Base-by-base conservation (phyloP, 179 eudicot genomes). In the Amaranthus tricolor region DNA sequence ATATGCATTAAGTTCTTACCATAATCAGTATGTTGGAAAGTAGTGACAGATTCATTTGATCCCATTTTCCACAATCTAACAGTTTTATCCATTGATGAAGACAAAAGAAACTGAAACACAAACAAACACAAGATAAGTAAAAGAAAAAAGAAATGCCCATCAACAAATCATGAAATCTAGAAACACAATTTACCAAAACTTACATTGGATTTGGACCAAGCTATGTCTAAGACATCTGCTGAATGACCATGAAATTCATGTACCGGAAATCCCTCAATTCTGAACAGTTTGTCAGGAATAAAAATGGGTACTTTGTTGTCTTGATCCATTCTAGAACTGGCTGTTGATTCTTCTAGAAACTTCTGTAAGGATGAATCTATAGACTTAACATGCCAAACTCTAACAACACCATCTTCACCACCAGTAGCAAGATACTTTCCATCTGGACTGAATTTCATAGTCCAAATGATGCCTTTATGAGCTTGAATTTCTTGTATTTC, bases 381-480 rank as follows among this genome's bases (percentile, higher is more conserved):
- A 7, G 71, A 72, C 9, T 47, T 80, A 65, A 91, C 82, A 5
- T 77, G 82, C 96, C 98, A 93, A 54, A 93, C 76, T 10, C 94
- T 85, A 58, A 93, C 86, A 71, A 90, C 82, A 62, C 97, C 96
- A 74, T 93, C 97, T 80, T 84, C 85, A 60, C 97, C 96, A 47
- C 92, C 96, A 73, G 86, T 89, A 6, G 97, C 94, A 47, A 93
- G 83, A 81, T 83, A 89, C 79, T 82, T 80, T 12, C 96, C 96
- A 80, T 91, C 87, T 3, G 91, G 90, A 79, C 97, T 93, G 56
- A 93, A 91, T 62, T 89, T 91, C 87, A 89, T 91, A 12, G 87
- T 73, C 92, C 94, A 79, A 50, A 93, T 87, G 14, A 82, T 61
- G 43, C 94, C 97, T 14, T 79, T 44, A 52, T 93, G 97, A 75